Conservation (phyloP, 2,329 filamentous ascomycete species). For the Fusarium phyllophilum region DNA sequence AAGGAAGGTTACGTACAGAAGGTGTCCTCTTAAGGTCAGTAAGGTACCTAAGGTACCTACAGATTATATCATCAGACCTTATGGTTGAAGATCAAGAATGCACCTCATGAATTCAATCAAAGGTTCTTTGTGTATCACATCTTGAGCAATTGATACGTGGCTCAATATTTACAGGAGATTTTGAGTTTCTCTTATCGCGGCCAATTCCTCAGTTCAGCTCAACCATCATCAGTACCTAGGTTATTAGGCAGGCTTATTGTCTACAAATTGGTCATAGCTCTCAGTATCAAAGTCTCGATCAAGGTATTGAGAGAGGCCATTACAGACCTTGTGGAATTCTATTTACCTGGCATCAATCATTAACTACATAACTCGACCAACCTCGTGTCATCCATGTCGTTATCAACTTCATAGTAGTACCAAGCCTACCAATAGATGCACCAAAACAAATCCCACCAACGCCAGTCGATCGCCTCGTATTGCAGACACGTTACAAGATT, state of each 20-base stretch:
- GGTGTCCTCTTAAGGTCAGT: background rate
- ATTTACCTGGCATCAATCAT: constrained; percentile 19
- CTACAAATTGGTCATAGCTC: background rate
- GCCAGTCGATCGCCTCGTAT: constrained; percentile 5
- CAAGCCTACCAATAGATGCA: background rate
- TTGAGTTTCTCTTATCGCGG: background rate
- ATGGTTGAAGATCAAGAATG: background rate
- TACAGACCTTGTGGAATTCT: background rate
- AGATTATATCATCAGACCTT: background rate
- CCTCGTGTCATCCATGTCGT: constrained; percentile 4
- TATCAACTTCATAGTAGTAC: constrained; percentile 7
- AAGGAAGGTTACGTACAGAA: background rate
- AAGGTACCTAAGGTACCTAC: background rate
- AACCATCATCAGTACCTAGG: background rate
- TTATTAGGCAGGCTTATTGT: background rate
- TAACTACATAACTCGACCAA: constrained; percentile 3
- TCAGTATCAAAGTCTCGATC: background rate
- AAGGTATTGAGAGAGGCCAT: background rate
- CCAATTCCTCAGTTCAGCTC: background rate
- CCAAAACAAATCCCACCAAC: constrained; percentile 8
- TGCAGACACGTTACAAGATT: constrained; percentile 14
- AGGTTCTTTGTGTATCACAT: background rate
- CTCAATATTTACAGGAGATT: background rate
- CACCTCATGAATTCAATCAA: too few relatives aligned
- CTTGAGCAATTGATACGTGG: background rate